Base-by-base conservation (phyloP, 768 basidiomycete species). In the Leccinum uliginosum region DNA sequence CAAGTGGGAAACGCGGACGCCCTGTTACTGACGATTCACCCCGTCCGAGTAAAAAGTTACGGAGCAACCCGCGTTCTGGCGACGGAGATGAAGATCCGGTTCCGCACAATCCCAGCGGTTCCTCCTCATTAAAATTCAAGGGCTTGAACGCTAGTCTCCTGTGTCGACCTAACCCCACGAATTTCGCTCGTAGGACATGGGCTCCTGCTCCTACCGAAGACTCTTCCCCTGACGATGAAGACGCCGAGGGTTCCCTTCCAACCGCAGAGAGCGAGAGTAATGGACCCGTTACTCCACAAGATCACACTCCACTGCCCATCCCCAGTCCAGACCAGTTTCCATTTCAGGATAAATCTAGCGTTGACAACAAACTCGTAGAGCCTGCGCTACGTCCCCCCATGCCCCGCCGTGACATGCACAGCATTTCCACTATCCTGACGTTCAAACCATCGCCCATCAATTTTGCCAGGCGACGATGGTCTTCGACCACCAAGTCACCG, bases 401-500 rank as follows among this genome's bases (percentile, higher is more conserved):
- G 15, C 69, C 69, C 58, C 65, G 62, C 55, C 58, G 38, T 59
- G 50, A 55, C 46, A 50, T 50, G 26, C 56, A 63, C 34, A 55
- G 51, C 54, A 26, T 71, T 67, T 73, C 76, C 50, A 76, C 73
- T 27, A 74, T 80, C 29, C 64, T 84, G 63, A 80, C 78, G 23
- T 81, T 77, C 67, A 83, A 83, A 51, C 85, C 85, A 15, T 81
- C 83, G 35, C 85, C 85, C n/a, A 77, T 80, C 68, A 78, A 78
- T 61, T 85, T 83, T 66, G 84, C 85, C 8, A 80, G 78, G 62
- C 80, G 81, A 53, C 80, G 84, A 56, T 85, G 85, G 85, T 78
- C 74, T 58, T 78, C 77, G 43, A 63, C 69, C 21, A 65, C 74
- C 34, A 71, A 70, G 62, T 74, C 75, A 48, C 69, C 69, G 34